Conservation (phyloP, 148 eudicot genomes). For the Rhododendron kiyosumense region DNA sequence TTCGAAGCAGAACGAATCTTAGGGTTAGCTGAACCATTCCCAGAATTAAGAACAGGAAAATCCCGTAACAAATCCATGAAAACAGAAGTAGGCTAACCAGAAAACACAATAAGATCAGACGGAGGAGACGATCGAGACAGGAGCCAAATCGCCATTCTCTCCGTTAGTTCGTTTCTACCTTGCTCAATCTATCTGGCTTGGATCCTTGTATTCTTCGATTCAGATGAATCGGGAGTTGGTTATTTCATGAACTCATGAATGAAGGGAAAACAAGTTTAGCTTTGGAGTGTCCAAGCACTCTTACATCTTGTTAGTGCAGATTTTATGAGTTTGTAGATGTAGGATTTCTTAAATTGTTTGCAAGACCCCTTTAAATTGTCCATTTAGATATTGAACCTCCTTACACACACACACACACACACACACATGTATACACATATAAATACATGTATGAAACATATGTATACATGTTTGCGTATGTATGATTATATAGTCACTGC, state of each 20-base stretch:
- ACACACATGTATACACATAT: too few species aligned
- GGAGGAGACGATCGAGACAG: too few species aligned
- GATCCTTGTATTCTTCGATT: neutral
- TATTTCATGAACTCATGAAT: neutral
- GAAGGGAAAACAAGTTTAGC: neutral
- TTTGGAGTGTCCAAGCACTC: neutral
- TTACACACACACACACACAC: neutral
- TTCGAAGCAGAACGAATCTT: too few species aligned
- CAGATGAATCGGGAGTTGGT: neutral
- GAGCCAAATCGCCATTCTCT: too few species aligned
- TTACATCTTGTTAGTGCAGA: neutral
- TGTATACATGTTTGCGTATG: neutral
- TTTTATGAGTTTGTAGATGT: neutral
- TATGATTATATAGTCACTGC: neutral
- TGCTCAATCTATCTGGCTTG: neutral
- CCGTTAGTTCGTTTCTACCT: neutral
- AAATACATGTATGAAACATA: neutral
- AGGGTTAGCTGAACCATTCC: too few species aligned
- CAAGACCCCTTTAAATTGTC: neutral
- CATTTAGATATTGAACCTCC: neutral
- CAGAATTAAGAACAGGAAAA: too few species aligned
- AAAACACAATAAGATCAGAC: too few species aligned
- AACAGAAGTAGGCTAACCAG: too few species aligned
- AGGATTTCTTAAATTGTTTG: too few species aligned
- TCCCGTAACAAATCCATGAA: too few species aligned